Evolutionary conservation across 345 rosid genomes (phyloP).

Genomic region (Eucalyptus tenuipes): DNA sequence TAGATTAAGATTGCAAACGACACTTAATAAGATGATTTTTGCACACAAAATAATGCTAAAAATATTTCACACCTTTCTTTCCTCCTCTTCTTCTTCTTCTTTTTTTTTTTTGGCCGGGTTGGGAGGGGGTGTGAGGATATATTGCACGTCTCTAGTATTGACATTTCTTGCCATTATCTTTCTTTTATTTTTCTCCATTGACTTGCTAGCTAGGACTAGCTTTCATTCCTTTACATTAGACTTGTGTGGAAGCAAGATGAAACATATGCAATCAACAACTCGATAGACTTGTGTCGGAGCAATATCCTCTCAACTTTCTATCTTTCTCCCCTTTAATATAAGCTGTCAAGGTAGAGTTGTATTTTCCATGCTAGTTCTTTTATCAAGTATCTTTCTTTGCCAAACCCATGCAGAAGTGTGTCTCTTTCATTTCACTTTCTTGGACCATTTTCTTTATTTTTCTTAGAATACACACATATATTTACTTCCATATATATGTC

Average conservation of each 20-base stretch:
- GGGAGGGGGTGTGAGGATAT: not conserved
- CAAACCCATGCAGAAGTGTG: not conserved
- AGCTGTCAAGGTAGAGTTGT: not conserved
- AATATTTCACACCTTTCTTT: not conserved
- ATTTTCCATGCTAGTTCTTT: not conserved
- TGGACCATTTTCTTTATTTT: not conserved
- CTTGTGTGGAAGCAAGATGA: not conserved
- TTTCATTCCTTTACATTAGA: not conserved
- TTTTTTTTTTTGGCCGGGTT: not conserved
- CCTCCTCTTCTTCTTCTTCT: not conserved
- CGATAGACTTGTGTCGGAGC: not conserved
- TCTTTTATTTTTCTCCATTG: not conserved
- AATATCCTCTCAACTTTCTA: not conserved
- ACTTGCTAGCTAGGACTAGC: not conserved
- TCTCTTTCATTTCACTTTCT: not conserved
- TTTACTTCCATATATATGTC: not conserved
- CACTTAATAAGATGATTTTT: not conserved
- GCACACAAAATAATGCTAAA: not conserved
- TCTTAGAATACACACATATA: not conserved
- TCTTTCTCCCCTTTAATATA: not conserved
- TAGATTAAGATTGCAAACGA: not conserved
- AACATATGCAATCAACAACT: not conserved
- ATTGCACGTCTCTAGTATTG: not conserved
- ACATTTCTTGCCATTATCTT: not conserved
- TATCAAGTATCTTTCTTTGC: not conserved